These are phyloP conservation scores for Fusarium sororula DNA, from an alignment of 2,329 filamentous ascomycete genomes.

Conservation along the genomic window DNA sequence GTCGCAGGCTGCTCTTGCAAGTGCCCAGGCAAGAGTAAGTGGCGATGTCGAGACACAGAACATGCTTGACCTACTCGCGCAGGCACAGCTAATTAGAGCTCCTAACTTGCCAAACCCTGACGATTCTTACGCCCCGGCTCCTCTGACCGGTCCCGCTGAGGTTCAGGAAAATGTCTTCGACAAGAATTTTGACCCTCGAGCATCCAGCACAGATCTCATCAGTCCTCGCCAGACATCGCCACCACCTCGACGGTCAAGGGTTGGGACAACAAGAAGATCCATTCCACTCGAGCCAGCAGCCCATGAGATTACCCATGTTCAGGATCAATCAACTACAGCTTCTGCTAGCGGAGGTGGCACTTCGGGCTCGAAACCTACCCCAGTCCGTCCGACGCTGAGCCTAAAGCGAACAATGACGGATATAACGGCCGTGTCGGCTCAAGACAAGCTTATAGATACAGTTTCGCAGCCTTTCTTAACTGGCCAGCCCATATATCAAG, in stretches of 20 bases:
- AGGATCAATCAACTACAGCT: slow-evolving; percentile 62
- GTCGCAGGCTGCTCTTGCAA: slow-evolving; percentile 78
- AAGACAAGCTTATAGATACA: slow-evolving; percentile 85
- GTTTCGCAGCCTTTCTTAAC: slow-evolving; percentile 82
- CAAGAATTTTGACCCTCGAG: slow-evolving; percentile 72
- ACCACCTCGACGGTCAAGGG: slow-evolving; percentile 32
- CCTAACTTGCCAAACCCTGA: slow-evolving; percentile 66
- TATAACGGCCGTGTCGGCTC: slow-evolving; percentile 75
- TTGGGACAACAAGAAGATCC: slow-evolving; percentile 23
- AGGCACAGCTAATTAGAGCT: slow-evolving; percentile 79
- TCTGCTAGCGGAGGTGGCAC: slow-evolving; percentile 66
- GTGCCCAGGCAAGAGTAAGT: slow-evolving; percentile 81
- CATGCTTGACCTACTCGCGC: slow-evolving; percentile 88
- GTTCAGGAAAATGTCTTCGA: slow-evolving; percentile 86
- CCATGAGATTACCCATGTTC: slow-evolving; percentile 45
- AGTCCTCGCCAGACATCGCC: slow-evolving; percentile 50
- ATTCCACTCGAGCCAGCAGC: slow-evolving; percentile 24
- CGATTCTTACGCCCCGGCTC: slow-evolving; percentile 56
- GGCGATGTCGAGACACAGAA: slow-evolving; percentile 89
- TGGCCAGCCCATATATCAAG: slow-evolving; percentile 48
- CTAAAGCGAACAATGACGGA: slow-evolving; percentile 92
- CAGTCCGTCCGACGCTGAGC: slow-evolving; percentile 67
- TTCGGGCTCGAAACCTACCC: slow-evolving; percentile 60
- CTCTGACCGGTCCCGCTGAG: slow-evolving; percentile 82
- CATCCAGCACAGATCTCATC: slow-evolving; percentile 60